Evolutionary conservation across 2,329 filamentous ascomycete species (phyloP), one percentile per base, ranked within the genome.

Genomic region (Colletotrichum musae): DNA sequence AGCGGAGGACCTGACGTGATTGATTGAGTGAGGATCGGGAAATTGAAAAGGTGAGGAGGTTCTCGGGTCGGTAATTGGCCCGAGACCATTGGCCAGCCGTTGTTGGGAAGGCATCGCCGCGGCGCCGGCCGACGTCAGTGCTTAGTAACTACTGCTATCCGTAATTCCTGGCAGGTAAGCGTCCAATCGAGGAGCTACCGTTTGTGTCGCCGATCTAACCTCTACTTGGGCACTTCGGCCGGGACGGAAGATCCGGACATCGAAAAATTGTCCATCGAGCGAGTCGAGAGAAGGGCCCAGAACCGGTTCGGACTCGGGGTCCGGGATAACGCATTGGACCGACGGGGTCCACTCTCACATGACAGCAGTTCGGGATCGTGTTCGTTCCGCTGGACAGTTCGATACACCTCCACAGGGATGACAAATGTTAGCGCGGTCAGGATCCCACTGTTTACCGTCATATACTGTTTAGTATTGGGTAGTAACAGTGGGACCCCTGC

Each of bases 301-400:
- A 6, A 36, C 32, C 62, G 1, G 24, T 13, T 39, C 50, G 56
- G 58, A 60, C 41, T 68, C 66, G 66, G 66, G 41, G 60, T 45
- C 66, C 66, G 62, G 66, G 52, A 60, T 50, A 66, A 60, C 50
- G 9, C n/a, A 69, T 60, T 69, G 28, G 36, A 16, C 66, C 61
- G 66, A 69, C 45, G 26, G 48, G 12, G 4, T 28, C 66, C 66
- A 69, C 66, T 66, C 50, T 60, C 62, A 60, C 61, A 69, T 69
- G 66, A 56, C 45, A 21, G 26, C 18, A 12, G 12, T 12, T 43
- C 41, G 13, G 16, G 41, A 6, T 43, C 41, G 41, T 5, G 16
- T 43, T 43, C 41, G 41, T 43, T n/a, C 16, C 41, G 41, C 41
- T 24, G 13, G 13, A 43, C 16, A 36, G 32, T 6, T 36, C 32